Evolutionary conservation across 345 rosid genomes (phyloP).

Genomic region (Balakata baccata): DNA sequence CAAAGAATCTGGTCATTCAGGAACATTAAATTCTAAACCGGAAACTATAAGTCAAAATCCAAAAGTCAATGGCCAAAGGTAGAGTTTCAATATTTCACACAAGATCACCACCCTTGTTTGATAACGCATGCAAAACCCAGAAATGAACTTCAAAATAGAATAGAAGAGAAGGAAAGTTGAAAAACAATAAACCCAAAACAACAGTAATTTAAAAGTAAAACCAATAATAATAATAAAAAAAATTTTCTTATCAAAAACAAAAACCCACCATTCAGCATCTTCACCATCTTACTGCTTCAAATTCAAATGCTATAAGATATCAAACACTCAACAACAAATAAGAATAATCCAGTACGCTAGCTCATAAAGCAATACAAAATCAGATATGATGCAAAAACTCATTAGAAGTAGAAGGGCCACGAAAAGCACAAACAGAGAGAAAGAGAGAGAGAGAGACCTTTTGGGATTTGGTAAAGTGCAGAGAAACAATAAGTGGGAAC

Average conservation of each 20-base stretch:
- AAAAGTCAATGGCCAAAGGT: not conserved
- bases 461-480: constrained; percentile 9
- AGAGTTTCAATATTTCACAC: not conserved
- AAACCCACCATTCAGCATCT: constrained; percentile 5
- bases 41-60: not conserved
- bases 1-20: not conserved
- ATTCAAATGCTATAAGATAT: constrained; percentile 5
- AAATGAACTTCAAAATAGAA: not conserved
- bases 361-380: not conserved
- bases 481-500: constrained; percentile 16
- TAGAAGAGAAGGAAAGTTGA: not conserved
- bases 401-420: not conserved
- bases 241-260: not conserved
- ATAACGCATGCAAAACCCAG: constrained; percentile 30
- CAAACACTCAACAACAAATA: constrained; percentile 6
- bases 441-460: constrained; percentile 16
- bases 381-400: not conserved
- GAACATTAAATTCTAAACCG: not conserved
- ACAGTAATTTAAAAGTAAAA: not conserved
- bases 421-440: not conserved
- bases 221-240: not conserved
- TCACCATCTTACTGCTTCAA: constrained; percentile 12
- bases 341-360: not conserved
- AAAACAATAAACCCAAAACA: not conserved
- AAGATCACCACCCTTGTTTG: too few species aligned